phyloP scores from a whole-genome alignment of 805 yeast species.

The Saturnispora quitensis region DNA sequence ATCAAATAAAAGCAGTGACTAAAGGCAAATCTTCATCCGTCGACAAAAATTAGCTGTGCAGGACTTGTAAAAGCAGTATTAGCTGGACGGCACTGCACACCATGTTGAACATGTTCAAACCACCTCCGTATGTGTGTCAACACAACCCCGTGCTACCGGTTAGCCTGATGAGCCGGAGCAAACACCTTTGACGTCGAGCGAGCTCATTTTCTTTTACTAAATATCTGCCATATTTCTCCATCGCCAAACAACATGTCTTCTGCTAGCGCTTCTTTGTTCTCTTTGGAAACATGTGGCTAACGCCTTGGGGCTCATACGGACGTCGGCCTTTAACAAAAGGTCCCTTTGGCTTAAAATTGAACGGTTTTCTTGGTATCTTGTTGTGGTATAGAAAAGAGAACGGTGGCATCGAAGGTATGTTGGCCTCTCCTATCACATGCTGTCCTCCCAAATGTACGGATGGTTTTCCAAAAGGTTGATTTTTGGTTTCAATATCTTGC shows the following conservation, averaged over 20 bases:
- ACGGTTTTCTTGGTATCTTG: not conserved
- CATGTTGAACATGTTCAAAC: too few relatives aligned
- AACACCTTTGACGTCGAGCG: not conserved
- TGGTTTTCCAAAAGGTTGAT: not conserved
- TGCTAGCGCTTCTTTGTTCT: not conserved
- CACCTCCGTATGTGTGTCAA: too few relatives aligned
- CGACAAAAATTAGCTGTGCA: too few relatives aligned
- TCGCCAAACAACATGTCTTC: not conserved
- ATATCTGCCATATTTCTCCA: not conserved
- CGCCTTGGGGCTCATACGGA: not conserved
- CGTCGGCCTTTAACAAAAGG: not conserved
- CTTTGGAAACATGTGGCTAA: not conserved
- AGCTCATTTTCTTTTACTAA: not conserved
- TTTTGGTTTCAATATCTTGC: not conserved
- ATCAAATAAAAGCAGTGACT: too few relatives aligned
- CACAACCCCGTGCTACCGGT: not conserved
- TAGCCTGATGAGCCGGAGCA: not conserved
- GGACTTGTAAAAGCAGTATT: too few relatives aligned
- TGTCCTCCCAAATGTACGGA: not conserved
- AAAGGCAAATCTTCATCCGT: too few relatives aligned
- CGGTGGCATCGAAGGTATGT: not conserved
- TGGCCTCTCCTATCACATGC: not conserved
- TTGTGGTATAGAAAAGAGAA: not conserved
- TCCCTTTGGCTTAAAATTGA: not conserved
- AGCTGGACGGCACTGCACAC: too few relatives aligned